Conservation (phyloP, 805 yeast species). For the Gaillardinia entomophila region DNA sequence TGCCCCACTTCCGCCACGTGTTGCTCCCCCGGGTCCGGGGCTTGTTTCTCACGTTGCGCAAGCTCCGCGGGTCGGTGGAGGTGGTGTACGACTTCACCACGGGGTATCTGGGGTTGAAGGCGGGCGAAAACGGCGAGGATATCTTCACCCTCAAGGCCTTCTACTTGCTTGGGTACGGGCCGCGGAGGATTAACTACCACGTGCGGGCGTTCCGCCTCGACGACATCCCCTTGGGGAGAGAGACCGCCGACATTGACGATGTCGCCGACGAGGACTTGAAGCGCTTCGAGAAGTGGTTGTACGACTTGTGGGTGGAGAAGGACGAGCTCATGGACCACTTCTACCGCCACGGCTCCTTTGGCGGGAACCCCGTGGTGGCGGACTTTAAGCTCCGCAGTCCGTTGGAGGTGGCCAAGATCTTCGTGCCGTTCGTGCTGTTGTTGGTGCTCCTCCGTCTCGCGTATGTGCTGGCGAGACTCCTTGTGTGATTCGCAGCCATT, state of each 20-base stretch:
- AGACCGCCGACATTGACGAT: constrained; percentile 38
- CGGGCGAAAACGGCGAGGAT: constrained; percentile 70
- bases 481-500: too few relatives aligned
- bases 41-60: constrained; percentile 56
- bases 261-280: constrained; percentile 35
- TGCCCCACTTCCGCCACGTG: constrained; percentile 51
- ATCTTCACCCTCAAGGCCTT: constrained; percentile 58
- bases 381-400: constrained; percentile 8
- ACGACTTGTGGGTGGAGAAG: constrained; percentile 68
- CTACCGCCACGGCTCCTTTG: constrained; percentile 50
- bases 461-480: background rate
- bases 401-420: constrained; percentile 6
- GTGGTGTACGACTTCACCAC: constrained; percentile 77
- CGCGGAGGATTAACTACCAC: constrained; percentile 59
- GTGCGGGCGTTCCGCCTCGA: constrained; percentile 50
- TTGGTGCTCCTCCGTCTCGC: constrained; percentile 2
- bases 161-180: constrained; percentile 68
- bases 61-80: constrained; percentile 47
- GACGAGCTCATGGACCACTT: constrained; percentile 65
- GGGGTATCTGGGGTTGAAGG: constrained; percentile 68
- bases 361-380: constrained; percentile 4
- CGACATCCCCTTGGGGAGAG: constrained; percentile 56
- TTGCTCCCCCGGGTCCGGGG: constrained; percentile 85
- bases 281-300: constrained; percentile 71
- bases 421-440: constrained; percentile 3